Evolutionary conservation across 208 protist genomes (phyloP).

Genomic region (Perkinsela sp.): DNA sequence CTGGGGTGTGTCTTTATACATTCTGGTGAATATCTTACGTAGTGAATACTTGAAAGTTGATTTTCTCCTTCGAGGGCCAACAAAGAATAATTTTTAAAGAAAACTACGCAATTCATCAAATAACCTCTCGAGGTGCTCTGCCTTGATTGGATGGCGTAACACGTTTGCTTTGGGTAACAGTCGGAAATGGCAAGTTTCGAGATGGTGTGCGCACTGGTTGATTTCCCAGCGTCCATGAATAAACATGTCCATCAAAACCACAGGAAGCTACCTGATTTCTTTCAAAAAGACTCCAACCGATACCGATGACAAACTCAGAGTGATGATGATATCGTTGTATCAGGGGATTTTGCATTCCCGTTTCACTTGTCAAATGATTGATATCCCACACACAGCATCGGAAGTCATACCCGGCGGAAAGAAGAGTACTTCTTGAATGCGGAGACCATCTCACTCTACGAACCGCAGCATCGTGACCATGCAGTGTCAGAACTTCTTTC

Average conservation of each 20-base stretch:
- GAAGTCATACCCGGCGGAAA: background rate
- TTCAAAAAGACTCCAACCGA: background rate
- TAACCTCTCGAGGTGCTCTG: no score
- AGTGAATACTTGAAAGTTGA: no score
- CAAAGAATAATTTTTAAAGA: no score
- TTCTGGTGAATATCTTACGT: no score
- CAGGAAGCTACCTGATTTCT: background rate
- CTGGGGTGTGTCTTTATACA: no score
- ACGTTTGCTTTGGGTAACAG: background rate
- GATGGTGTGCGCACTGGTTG: background rate
- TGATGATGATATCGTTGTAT: background rate
- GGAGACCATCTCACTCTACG: background rate
- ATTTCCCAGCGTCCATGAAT: background rate
- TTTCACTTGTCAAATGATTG: background rate
- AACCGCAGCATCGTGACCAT: background rate
- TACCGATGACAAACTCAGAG: background rate
- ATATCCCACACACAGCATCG: background rate
- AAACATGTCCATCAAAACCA: background rate
- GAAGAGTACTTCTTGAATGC: background rate
- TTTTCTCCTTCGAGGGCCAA: no score
- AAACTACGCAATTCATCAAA: no score
- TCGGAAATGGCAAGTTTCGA: background rate
- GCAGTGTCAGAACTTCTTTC: background rate
- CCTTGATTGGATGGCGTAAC: no score
- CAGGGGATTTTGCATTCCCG: background rate